Percentiles rank a stretch among this genome's conserved stretches.
Evolutionary conservation across 805 yeast species (phyloP).

Genomic region (Kluyveromyces wickerhamii): DNA sequence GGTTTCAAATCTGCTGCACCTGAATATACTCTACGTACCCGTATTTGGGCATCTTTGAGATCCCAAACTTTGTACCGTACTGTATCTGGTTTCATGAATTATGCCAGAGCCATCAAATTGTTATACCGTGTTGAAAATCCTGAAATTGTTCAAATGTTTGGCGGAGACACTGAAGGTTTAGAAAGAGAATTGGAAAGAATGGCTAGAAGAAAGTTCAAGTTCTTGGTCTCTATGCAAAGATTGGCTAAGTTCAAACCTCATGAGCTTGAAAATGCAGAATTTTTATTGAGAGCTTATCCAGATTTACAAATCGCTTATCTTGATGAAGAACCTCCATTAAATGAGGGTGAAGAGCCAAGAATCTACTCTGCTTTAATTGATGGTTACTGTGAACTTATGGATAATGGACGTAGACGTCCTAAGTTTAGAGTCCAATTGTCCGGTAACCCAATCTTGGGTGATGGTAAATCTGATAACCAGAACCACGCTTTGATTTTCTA

Average conservation of each 20-base stretch:
- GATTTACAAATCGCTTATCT: constrained; percentile 85
- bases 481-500: constrained; percentile 72
- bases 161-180: constrained; percentile 94
- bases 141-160: constrained; percentile 94
- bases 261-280: constrained; percentile 74
- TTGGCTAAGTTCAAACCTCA: constrained; percentile 62
- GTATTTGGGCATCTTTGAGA: constrained; percentile 98
- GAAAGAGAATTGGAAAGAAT: constrained; percentile 90
- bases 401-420: constrained; percentile 68
- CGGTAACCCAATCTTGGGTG: constrained; percentile 82
- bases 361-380: constrained; percentile 73
- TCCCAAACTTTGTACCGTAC: constrained; percentile 96
- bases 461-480: constrained; percentile 84
- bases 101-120: constrained; percentile 90
- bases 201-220: constrained; percentile 78
- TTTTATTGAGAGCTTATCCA: constrained; percentile 75
- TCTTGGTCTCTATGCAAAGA: constrained; percentile 83
- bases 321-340: constrained; percentile 81
- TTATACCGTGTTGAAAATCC: constrained; percentile 93
- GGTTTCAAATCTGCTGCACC: constrained; percentile 98
- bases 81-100: constrained; percentile 97
- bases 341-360: constrained; percentile 61
- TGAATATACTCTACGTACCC: constrained; percentile 88
- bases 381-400: constrained; percentile 69
- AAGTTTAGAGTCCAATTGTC: constrained; percentile 70